phyloP scores from a whole-genome alignment of 2,329 filamentous ascomycete genomes.

The Tolypocladium guangdongense region DNA sequence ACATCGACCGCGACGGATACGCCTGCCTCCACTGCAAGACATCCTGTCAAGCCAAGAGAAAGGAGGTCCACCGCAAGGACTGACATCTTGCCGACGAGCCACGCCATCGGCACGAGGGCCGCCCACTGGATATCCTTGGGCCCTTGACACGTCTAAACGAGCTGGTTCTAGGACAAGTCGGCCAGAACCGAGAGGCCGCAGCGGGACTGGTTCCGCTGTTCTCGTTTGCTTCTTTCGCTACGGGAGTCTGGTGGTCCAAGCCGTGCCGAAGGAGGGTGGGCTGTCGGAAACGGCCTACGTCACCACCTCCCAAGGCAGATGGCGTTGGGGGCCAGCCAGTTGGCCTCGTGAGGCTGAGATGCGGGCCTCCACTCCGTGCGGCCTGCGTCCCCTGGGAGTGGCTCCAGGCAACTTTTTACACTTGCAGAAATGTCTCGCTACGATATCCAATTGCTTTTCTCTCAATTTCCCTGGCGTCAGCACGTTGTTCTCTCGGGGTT shows the following conservation, averaged over 20 bases:
- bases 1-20: conserved; percentile 27
- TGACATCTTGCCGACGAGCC: not conserved
- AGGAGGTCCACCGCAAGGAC: conserved; percentile 19
- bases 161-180: not conserved
- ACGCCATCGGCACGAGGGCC: not conserved
- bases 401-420: conserved; percentile 1
- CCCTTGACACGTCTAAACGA: not conserved
- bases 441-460: not conserved
- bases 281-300: not conserved
- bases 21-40: conserved; percentile 36
- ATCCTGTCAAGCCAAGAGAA: conserved; percentile 32
- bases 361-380: not conserved
- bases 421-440: not conserved
- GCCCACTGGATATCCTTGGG: not conserved
- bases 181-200: not conserved
- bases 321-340: not conserved
- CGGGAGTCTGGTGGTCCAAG: not conserved
- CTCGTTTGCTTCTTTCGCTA: not conserved
- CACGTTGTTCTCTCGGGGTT: not conserved
- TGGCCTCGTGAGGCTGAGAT: conserved; percentile 1
- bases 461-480: not conserved
- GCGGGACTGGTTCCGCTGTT: not conserved
- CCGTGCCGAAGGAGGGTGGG: not conserved
- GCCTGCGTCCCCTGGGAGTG: not conserved
- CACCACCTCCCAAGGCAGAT: not conserved